Evolutionary conservation across 1,139 yeast species (phyloP).

Genomic region (Geotrichum siamense): DNA sequence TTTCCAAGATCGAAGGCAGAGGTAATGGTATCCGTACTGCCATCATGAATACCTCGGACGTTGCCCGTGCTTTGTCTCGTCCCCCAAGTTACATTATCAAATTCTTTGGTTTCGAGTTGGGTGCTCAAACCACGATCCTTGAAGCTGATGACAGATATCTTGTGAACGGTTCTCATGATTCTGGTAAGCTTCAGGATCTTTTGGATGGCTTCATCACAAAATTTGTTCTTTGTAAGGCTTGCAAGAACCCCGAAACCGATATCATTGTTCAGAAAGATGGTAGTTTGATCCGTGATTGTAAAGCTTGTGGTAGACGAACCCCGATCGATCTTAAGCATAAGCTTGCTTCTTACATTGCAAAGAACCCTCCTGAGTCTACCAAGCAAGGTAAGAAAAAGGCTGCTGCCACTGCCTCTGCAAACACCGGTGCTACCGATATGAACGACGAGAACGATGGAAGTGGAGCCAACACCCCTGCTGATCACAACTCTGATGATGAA

Average conservation of each 20-base stretch:
- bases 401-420: slow-evolving; percentile 82
- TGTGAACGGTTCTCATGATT: slow-evolving; percentile 93
- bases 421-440: slow-evolving; percentile 84
- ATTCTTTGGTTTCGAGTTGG: slow-evolving; percentile 92
- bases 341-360: slow-evolving; percentile 75
- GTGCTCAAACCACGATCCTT: slow-evolving; percentile 86
- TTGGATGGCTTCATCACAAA: slow-evolving; percentile 89
- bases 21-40: slow-evolving; percentile 99
- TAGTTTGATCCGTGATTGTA: slow-evolving; percentile 81
- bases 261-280: slow-evolving; percentile 74
- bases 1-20: slow-evolving; percentile 96
- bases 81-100: slow-evolving; percentile 89
- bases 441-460: slow-evolving; percentile 32
- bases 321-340: slow-evolving; percentile 81
- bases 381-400: slow-evolving; percentile 51
- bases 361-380: slow-evolving; percentile 76
- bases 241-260: slow-evolving; percentile 98
- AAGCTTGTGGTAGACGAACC: slow-evolving; percentile 94
- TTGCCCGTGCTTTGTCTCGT: slow-evolving; percentile 89
- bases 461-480: slow-evolving; percentile 31
- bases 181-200: slow-evolving; percentile 82
- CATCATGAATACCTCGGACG: slow-evolving; percentile 82
- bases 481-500: slow-evolving; percentile 57
- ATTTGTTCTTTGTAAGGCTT: slow-evolving; percentile 87
- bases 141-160: slow-evolving; percentile 79